These are phyloP conservation scores for Stephania cephalantha DNA, from an alignment of 164 flowering plant species.

Conservation along the genomic window DNA sequence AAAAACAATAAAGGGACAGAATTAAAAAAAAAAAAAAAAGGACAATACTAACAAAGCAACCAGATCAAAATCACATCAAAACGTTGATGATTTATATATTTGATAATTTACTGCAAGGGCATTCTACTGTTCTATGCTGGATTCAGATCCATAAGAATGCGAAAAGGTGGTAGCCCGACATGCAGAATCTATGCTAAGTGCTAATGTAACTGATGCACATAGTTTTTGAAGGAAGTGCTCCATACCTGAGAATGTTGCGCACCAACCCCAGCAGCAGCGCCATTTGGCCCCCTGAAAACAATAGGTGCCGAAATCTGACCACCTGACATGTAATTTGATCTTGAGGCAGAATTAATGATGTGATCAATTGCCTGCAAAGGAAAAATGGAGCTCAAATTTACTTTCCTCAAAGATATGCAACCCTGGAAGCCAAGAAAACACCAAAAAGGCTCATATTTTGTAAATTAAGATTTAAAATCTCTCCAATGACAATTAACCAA, in stretches of 20 bases:
- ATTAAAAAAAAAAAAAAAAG: not conserved
- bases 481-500: not conserved
- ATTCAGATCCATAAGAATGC: not conserved
- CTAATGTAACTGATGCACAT: not conserved
- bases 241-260: conserved; percentile 97
- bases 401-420: not conserved
- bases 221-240: not conserved
- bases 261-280: conserved; percentile 99
- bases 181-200: not conserved
- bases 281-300: conserved; percentile 98
- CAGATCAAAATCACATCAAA: no score
- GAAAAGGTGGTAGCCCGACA: not conserved
- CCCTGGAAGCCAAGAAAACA: not conserved
- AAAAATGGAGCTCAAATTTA: not conserved
- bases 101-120: not conserved
- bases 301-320: conserved; percentile 82
- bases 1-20: not conserved
- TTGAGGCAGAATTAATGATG: conserved; percentile 95
- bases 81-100: not conserved
- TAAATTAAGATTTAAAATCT: not conserved
- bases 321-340: conserved; percentile 91
- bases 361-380: conserved; percentile 89
- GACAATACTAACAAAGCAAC: no score
- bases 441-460: not conserved
- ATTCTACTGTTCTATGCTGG: not conserved